Base-by-base conservation (phyloP, 1,284 basidiomycete genomes). In the Boletus putidus region DNA sequence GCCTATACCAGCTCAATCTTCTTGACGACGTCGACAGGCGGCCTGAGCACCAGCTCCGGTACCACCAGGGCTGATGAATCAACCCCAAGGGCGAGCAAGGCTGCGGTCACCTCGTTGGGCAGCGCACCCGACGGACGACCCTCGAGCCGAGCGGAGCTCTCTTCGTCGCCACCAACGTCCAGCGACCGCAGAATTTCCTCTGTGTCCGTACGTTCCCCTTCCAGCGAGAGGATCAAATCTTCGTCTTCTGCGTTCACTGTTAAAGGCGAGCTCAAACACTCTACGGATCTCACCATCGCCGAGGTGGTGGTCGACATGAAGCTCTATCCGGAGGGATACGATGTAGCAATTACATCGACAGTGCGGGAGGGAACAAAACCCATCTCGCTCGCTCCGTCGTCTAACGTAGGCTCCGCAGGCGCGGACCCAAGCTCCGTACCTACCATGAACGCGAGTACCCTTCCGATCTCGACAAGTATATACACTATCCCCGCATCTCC, bases 301-400 rank as follows among this genome's bases (percentile, higher is more conserved):
- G 91, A 92, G 72, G 70, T 92, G 31, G 80, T 92, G 23, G 79
- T 93, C 18, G 91, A 92, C 73, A 84, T 88, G 56, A 88, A 87
- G 70, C 76, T 89, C 50, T 92, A 89, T 74, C 81, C 83, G 0
- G 79, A 79, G 53, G 89, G 91, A 25, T 93, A 91, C 66, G 78
- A 80, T 20, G 79, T 92, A 11, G 68, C 70, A 11, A 70, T 88
- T 46, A 70, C 70, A 39, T 86, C 86, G 29, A 69, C 73, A 18
- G 76, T 79, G 61, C 74, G 76, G 39, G 73, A 78, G 58, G 76
- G 73, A 37, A 62, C 70, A 35, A 75, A 71, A 62, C 58, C n/a
- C 21, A 55, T 74, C 27, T 61, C 71, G 18, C 63, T 75, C 33
- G 36, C 49, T 7, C 62, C 66, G 21, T 64, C 66, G 18, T 59